phyloP scores from a whole-genome alignment of 345 rosid genomes.

The Pistacia vera region DNA sequence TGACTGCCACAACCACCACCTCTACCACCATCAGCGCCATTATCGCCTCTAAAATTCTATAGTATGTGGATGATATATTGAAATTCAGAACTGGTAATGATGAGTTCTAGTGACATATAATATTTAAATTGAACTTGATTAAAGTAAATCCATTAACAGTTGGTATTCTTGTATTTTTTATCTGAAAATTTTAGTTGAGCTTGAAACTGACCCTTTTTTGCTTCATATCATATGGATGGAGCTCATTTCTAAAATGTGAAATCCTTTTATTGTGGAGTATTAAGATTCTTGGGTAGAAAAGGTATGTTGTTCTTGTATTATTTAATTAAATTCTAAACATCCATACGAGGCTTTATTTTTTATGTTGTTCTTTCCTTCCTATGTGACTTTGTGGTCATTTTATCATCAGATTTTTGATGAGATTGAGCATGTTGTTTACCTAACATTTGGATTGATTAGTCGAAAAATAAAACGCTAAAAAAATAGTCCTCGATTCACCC shows the following conservation, averaged over 20 bases:
- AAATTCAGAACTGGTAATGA: background rate
- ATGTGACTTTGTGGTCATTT: too few relatives aligned
- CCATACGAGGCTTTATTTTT: too few relatives aligned
- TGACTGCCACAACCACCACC: too few relatives aligned
- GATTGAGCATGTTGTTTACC: too few relatives aligned
- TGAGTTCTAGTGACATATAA: slow-evolving; percentile 7
- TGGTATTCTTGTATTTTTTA: slow-evolving; percentile 15
- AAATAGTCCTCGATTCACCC: too few relatives aligned
- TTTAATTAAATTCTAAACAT: background rate
- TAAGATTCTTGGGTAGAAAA: slow-evolving; percentile 99
- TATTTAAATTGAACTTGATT: background rate
- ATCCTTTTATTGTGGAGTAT: slow-evolving; percentile 95
- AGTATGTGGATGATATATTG: too few relatives aligned
- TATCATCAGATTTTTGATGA: too few relatives aligned
- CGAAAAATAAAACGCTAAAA: too few relatives aligned
- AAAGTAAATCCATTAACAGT: background rate
- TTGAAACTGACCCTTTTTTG: slow-evolving; percentile 10
- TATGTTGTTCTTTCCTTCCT: too few relatives aligned
- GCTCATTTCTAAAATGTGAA: slow-evolving; percentile 82
- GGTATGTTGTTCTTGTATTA: slow-evolving; percentile 45
- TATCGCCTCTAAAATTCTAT: too few relatives aligned
- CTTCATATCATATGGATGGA: slow-evolving; percentile 71
- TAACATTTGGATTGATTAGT: too few relatives aligned
- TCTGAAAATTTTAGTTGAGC: background rate
- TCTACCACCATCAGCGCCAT: too few relatives aligned